Base-by-base conservation (phyloP, 352 stramenopile genomes). In the Globisporangium uncinulatum region DNA sequence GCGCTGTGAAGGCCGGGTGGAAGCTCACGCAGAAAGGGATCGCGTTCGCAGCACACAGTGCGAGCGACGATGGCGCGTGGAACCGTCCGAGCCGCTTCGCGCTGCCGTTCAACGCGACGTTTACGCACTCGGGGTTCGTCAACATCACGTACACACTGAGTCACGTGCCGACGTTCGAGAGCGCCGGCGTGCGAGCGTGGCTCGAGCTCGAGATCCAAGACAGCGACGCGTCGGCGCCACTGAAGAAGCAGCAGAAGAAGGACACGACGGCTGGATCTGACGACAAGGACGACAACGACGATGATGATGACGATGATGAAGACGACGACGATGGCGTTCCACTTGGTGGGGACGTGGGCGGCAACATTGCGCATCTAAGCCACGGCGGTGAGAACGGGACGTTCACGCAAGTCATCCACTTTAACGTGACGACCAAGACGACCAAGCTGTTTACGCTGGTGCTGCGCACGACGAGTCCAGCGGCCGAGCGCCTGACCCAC, bases 351-450 rank as follows among this genome's bases (percentile, higher is more conserved):
- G 62, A 74, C n/a, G 47, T 63, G 9, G 64, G 56, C 19, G 66
- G 70, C 20, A 57, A 62, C 21, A 63, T 74, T n/a, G 57, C 87
- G 6, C 77, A 88, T 52, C 44, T 92, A 24, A 47, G 69, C 15
- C 82, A 89, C 64, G 81, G 81, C 15, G 64, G 71, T 8, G 75
- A 83, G 45, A 92, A 92, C 51, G 81, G 81, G 14, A 87, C 76
- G 13, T 79, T 81, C 34, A 85, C 24, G 1, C 69, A 88, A 54
- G 24, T 78, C 14, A 67, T 92, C n/a, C 46, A 59, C 5, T 63
- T 92, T 36, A 76, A 86, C 37, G 63, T 86, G 20, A 87, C 79
- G 11, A 66, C 44, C 3, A 49, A 57, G 0, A 62, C 60, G 8
- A 58, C 69, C 0, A 89, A 88, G 48, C 65, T 84, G 45, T 86